Evolutionary conservation across 139 green algal species (phyloP).

Genomic region (Chlamydomonas applanata): DNA sequence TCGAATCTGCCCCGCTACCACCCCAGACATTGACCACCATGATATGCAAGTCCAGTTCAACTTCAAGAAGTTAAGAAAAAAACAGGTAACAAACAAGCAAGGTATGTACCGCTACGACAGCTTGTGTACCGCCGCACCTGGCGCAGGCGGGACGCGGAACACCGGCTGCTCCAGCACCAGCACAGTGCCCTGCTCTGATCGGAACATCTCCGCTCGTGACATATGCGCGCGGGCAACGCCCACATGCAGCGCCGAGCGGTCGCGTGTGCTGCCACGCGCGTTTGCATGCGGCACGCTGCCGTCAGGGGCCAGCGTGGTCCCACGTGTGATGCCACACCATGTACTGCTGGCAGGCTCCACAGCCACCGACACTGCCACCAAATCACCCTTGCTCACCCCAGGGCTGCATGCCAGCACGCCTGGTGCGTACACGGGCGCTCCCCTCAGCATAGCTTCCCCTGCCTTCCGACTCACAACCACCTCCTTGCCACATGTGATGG

Average conservation of each 20-base stretch:
- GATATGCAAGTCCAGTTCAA: too few relatives aligned
- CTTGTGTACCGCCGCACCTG: constrained; percentile 4
- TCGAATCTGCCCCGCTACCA: too few relatives aligned
- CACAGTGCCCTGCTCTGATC: constrained; percentile 36
- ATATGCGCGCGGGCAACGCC: constrained; percentile 8
- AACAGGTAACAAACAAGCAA: too few relatives aligned
- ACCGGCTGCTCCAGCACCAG: constrained; percentile 39
- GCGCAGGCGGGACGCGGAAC: constrained; percentile 28
- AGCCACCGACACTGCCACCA: constrained; percentile 69
- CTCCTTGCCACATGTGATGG: constrained; percentile 42
- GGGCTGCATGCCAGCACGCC: constrained; percentile 65
- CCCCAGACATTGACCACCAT: too few relatives aligned
- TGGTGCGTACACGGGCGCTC: constrained; percentile 78
- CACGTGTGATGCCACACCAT: constrained; percentile 51
- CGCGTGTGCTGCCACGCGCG: constrained; percentile 9
- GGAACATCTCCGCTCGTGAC: constrained; percentile 63
- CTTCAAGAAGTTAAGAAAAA: too few relatives aligned
- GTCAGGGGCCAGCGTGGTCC: constrained; percentile 42
- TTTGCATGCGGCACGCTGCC: neutral
- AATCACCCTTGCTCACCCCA: constrained; percentile 63
- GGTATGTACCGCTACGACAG: too few relatives aligned
- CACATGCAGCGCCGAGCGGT: constrained; percentile 13
- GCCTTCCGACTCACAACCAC: constrained; percentile 80
- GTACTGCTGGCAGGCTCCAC: constrained; percentile 47
- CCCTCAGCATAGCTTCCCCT: constrained; percentile 80